Conservation (phyloP, 768 basidiomycete genomes). For the Lactarius evosmus region DNA sequence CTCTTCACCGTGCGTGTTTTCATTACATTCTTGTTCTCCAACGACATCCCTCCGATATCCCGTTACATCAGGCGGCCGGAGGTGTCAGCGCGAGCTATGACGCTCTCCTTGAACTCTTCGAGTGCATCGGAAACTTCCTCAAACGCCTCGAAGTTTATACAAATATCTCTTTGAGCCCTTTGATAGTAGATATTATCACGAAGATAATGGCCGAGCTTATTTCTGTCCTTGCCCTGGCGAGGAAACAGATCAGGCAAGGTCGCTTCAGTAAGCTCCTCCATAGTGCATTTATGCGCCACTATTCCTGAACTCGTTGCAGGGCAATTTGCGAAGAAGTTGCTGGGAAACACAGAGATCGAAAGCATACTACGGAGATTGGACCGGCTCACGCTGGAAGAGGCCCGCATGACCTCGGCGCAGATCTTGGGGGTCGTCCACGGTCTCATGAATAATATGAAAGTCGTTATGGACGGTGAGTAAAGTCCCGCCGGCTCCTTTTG, state of each 20-base stretch:
- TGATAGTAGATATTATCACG: background rate
- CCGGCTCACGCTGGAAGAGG: background rate
- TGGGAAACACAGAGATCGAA: background rate
- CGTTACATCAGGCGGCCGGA: too few relatives aligned
- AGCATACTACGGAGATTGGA: background rate
- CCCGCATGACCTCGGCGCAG: background rate
- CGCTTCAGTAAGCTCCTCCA: background rate
- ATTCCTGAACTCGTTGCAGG: background rate
- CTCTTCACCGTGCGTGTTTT: too few relatives aligned
- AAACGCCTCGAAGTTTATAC: background rate
- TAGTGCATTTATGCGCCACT: background rate
- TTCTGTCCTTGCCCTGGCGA: background rate
- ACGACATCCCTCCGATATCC: too few relatives aligned
- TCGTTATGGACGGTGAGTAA: background rate
- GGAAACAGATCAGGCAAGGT: background rate
- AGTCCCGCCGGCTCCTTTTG: background rate
- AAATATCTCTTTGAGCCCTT: background rate
- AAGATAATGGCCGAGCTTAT: background rate
- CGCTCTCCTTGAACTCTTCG: background rate
- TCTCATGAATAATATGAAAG: background rate
- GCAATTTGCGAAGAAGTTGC: background rate
- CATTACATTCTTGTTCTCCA: rapidly evolving
- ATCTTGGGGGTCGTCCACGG: background rate
- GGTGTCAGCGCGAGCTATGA: background rate
- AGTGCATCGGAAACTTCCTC: background rate